phyloP scores from a whole-genome alignment of 768 basidiomycete genomes.

The Pholiota conissans region DNA sequence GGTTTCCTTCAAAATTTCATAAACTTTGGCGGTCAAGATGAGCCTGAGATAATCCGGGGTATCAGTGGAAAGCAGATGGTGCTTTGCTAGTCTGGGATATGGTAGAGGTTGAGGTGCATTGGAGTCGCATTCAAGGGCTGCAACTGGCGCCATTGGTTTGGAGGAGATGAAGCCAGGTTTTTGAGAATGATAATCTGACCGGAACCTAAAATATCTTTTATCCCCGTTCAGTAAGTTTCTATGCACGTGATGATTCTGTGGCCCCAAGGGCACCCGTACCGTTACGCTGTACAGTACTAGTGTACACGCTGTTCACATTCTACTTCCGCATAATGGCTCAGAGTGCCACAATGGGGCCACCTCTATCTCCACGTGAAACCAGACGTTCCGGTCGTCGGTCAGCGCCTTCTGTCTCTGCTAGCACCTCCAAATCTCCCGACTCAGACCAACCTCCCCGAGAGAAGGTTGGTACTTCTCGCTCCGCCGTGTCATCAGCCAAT shows the following conservation, averaged over 20 bases:
- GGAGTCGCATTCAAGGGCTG: slow-evolving; percentile 70
- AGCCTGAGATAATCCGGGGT: slow-evolving; percentile 88
- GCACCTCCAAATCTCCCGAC: slow-evolving; percentile 74
- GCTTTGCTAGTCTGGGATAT: slow-evolving; percentile 68
- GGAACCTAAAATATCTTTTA: not conserved
- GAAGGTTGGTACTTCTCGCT: slow-evolving; percentile 43
- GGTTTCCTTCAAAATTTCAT: slow-evolving; percentile 86
- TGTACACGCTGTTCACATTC: slow-evolving; percentile 11
- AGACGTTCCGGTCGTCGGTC: slow-evolving; percentile 78
- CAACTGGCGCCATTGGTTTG: slow-evolving; percentile 39
- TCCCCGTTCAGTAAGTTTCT: not conserved
- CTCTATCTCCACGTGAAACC: slow-evolving; percentile 74
- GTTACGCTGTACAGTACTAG: too few species aligned
- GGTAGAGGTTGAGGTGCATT: slow-evolving; percentile 61
- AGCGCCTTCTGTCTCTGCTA: slow-evolving; percentile 63
- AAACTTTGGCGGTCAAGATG: slow-evolving; percentile 87
- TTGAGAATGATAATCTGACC: slow-evolving; percentile 1
- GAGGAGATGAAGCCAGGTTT: slow-evolving; percentile 6
- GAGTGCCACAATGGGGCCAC: slow-evolving; percentile 72
- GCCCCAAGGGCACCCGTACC: not conserved
- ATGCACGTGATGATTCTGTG: not conserved
- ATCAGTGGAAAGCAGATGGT: slow-evolving; percentile 61
- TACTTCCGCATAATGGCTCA: slow-evolving; percentile 51
- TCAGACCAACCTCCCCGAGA: slow-evolving; percentile 58
- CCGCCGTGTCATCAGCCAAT: slow-evolving; percentile 38